Evolutionary conservation across 306 rosid genomes (phyloP), one percentile per base, ranked within the genome.

Genomic region (Macrotyloma uniflorum): DNA sequence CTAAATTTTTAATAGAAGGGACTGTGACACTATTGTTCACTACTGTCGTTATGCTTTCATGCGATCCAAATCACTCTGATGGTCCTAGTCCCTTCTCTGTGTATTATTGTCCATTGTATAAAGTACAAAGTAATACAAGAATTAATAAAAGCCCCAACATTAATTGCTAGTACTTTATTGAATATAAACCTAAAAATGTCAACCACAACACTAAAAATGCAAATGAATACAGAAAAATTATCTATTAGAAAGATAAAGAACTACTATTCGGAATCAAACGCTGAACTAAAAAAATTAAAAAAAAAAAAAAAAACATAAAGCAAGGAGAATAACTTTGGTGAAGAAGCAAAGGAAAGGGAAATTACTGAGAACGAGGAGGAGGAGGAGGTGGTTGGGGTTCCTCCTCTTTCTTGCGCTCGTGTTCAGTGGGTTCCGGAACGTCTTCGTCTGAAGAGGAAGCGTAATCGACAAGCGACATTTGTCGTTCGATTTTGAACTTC

Each of bases 381-480:
- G 47, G 26, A 22, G 67, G 18, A 1, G 46, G 70, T 2, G 18
- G 80, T 55, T 86, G 87, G 32, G 82, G 82, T 42, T 68, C 38
- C 36, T 78, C 82, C 22, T 65, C 68, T 65, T 64, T 20, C 19
- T 59, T 23, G 23, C n/a, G 62, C 71, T 80, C 80, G n/a, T 84
- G 82, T 74, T 80, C 84, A 57, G 58, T 32, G 61, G 59, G 79
- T 67, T 76, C 90, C 22, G 86, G 85, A 61, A 84, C 90, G 26
- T 92, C 97, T 72, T 94, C 98, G 71, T 89, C 94, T 24, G 98
- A 92, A 32, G 98, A 92, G 49, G 96, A 91, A 80, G 93, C 88
- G 85, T 95, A 95, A 83, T 95, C 98, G 18, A 95, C 98, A 74
- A 95, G 84, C 47, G 97, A 89, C 98, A 94, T 94, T 75, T 67